phyloP scores from a whole-genome alignment of 805 yeast species.

The Candida pseudoglaebosa region DNA sequence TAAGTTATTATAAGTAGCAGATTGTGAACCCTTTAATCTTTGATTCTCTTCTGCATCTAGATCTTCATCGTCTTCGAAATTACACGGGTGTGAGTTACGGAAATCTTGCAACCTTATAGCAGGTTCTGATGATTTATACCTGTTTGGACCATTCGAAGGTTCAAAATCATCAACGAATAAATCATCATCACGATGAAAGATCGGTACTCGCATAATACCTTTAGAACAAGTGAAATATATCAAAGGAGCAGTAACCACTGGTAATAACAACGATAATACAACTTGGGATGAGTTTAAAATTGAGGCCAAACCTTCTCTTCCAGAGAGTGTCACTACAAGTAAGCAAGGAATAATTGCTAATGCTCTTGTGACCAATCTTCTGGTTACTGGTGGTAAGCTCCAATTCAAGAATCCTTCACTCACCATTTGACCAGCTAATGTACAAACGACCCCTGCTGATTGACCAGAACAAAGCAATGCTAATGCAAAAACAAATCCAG shows the following conservation, averaged over 20 bases:
- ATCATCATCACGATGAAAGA: slow-evolving; percentile 26
- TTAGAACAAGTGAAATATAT: slow-evolving; percentile 74
- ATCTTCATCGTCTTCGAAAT: slow-evolving; percentile 31
- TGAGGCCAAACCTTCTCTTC: slow-evolving; percentile 75
- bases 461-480: slow-evolving; percentile 91
- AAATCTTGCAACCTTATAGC: slow-evolving; percentile 39
- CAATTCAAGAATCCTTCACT: slow-evolving; percentile 84
- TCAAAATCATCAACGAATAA: neutral
- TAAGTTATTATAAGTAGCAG: neutral
- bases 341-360: slow-evolving; percentile 85
- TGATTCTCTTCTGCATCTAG: slow-evolving; percentile 13
- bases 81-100: slow-evolving; percentile 40
- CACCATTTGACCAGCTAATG: slow-evolving; percentile 91
- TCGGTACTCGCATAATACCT: slow-evolving; percentile 58
- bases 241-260: slow-evolving; percentile 85
- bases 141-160: slow-evolving; percentile 7
- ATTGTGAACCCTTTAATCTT: slow-evolving; percentile 10
- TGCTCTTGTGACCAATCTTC: slow-evolving; percentile 76
- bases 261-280: slow-evolving; percentile 71
- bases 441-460: slow-evolving; percentile 91
- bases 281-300: slow-evolving; percentile 82
- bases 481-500: slow-evolving; percentile 84
- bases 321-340: slow-evolving; percentile 64
- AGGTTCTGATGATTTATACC: slow-evolving; percentile 33
- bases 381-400: slow-evolving; percentile 76